phyloP scores from a whole-genome alignment of 2,329 filamentous ascomycete genomes.

The Trichoderma harzianum region DNA sequence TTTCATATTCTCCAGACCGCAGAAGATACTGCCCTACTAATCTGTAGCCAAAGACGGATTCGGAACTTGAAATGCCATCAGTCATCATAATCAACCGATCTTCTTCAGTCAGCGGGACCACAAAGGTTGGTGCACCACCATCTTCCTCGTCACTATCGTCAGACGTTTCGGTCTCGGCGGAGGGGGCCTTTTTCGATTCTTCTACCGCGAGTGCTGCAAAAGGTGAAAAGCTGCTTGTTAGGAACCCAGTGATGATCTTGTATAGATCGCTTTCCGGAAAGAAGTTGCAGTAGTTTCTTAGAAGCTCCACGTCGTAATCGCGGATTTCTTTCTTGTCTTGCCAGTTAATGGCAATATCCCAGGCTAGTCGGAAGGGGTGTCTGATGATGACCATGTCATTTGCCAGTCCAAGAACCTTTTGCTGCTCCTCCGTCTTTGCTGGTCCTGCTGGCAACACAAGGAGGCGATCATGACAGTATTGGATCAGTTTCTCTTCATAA shows the following conservation, averaged over 20 bases:
- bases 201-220: conserved; percentile 53
- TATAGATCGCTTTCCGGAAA: conserved; percentile 82
- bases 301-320: conserved; percentile 74
- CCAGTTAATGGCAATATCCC: conserved; percentile 90
- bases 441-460: conserved; percentile 60
- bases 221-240: conserved; percentile 80
- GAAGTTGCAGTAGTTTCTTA: conserved; percentile 75
- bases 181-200: conserved; percentile 18
- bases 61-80: conserved; percentile 62
- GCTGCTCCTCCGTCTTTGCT: conserved; percentile 66
- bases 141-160: conserved; percentile 59
- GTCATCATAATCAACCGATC: conserved; percentile 80
- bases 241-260: conserved; percentile 76
- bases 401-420: conserved; percentile 71
- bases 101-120: conserved; percentile 64
- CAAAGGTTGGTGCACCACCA: conserved; percentile 50
- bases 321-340: conserved; percentile 70
- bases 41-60: conserved; percentile 78
- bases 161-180: conserved; percentile 35
- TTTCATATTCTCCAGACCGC: conserved; percentile 80
- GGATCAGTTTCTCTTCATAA: conserved; percentile 87
- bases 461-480: conserved; percentile 75
- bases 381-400: conserved; percentile 95
- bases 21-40: conserved; percentile 82
- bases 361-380: conserved; percentile 83